Conservation (phyloP, 495 filamentous ascomycete genomes). For the Penicillium parvum region DNA sequence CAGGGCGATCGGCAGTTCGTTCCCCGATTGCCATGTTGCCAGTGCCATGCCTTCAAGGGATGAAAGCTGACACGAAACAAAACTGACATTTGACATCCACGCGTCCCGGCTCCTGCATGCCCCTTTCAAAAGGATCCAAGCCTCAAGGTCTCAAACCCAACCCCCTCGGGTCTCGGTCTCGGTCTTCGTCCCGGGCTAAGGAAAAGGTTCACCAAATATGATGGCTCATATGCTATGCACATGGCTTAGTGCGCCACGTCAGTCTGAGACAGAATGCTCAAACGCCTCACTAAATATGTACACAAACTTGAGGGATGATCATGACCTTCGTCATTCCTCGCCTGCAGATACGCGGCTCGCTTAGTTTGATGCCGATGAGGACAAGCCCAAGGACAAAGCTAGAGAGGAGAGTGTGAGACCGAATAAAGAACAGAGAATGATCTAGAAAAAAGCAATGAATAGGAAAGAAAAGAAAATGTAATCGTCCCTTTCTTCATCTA, state of each 20-base stretch:
- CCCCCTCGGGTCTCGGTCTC: too few species aligned
- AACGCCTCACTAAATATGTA: slow-evolving; percentile 13
- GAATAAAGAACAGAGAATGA: too few species aligned
- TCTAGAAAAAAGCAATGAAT: neutral
- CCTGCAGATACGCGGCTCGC: slow-evolving; percentile 3
- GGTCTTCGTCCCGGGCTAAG: too few species aligned
- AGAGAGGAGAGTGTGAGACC: too few species aligned
- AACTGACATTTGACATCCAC: slow-evolving; percentile 16
- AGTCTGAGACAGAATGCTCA: slow-evolving; percentile 13
- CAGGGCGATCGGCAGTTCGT: slow-evolving; percentile 18
- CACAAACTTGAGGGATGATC: slow-evolving; percentile 3
- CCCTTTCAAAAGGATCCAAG: neutral
- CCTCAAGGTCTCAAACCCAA: neutral
- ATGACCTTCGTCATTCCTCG: slow-evolving; percentile 15
- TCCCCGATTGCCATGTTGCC: slow-evolving; percentile 17
- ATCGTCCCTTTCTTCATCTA: slow-evolving; percentile 17
- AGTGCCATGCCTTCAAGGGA: slow-evolving; percentile 19
- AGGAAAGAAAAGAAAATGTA: neutral
- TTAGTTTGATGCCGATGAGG: too few species aligned
- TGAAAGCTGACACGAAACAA: slow-evolving; percentile 13
- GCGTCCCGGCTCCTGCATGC: slow-evolving; percentile 2
- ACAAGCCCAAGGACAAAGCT: too few species aligned
- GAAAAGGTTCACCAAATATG: slow-evolving; percentile 17
- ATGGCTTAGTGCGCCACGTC: slow-evolving; percentile 2
- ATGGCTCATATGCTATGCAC: slow-evolving; percentile 26